Conservation (phyloP, 2,329 filamentous ascomycete genomes). For the Paracorniculantispora psalliotae region DNA sequence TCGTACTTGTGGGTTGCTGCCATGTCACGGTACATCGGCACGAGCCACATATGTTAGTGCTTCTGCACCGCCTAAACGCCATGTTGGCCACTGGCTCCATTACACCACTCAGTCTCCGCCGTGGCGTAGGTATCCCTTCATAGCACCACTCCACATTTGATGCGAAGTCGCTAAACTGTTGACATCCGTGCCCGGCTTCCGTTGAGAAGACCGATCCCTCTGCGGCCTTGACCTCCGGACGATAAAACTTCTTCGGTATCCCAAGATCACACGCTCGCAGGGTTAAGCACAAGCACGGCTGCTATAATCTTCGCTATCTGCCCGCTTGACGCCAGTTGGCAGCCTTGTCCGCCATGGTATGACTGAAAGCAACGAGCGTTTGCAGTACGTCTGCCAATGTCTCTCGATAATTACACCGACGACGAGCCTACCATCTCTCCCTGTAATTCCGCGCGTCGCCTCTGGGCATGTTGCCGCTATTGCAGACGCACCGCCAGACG, state of each 20-base stretch:
- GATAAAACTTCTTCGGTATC: neutral
- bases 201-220: neutral
- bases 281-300: neutral
- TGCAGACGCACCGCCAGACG: slow-evolving; percentile 48
- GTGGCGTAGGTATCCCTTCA: neutral
- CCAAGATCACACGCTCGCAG: neutral
- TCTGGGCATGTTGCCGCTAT: slow-evolving; percentile 43
- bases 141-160: slow-evolving; percentile 5
- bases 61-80: neutral
- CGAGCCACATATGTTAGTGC: neutral
- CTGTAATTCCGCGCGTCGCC: slow-evolving; percentile 19
- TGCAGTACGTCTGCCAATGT: slow-evolving; percentile 15
- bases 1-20: neutral
- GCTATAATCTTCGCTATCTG: neutral
- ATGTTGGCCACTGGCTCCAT: neutral
- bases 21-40: neutral
- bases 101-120: slow-evolving; percentile 6
- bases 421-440: neutral
- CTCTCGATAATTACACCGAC: neutral
- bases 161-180: slow-evolving; percentile 6
- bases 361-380: slow-evolving; percentile 12
- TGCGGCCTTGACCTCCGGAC: neutral
- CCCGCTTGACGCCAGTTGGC: slow-evolving; percentile 8
- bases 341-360: slow-evolving; percentile 13
- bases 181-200: neutral